Evolutionary conservation across 805 yeast species (phyloP), one percentile per base, ranked within the genome.

Genomic region (Candida nonsorbophila): DNA sequence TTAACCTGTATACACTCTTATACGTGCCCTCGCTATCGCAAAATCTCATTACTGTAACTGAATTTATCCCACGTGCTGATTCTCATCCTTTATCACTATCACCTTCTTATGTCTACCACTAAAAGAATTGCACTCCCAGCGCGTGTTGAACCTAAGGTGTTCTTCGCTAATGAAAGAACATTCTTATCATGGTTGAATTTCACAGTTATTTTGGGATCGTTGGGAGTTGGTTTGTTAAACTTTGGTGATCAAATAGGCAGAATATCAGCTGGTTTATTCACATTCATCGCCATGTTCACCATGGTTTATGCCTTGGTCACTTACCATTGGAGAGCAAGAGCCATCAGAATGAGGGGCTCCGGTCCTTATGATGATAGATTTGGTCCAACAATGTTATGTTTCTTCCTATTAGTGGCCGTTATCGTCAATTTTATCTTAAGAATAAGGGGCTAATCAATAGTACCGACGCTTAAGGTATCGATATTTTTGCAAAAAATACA

Each of bases 361-460:
- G 98, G 98, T 27, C 98, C 98, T n/a, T 92, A 92, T 55, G 99
- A 92, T 53, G 99, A 92, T 61, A 77, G 98, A 54, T 81, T 92
- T 44, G 99, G 99, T 25, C 98, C 99, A 26, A 94, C 99, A 10
- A 80, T 90, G 84, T 73, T 92, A 47, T 92, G 98, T 64, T 72
- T 90, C 67, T 92, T 92, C 66, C 70, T 92, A 49, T 69, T 92
- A 41, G 77, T 87, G 27, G 97, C 99, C 1, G 97, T 92, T 29
- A 81, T 92, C 25, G 84, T 92, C 42, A 92, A 92, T 68, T 92
- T 92, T 53, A 67, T 87, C 19, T 67, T 92, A 54, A 83, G 97
- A 61, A 76, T 83, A 41, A 68, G 75, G 39, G 74, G 77, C 16
- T 74, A 42, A 26, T 18, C 9, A 6, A 13, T 35, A 22, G 20